Conservation (phyloP, 2,329 filamentous ascomycete species). For the Sphaerulina musiva region DNA sequence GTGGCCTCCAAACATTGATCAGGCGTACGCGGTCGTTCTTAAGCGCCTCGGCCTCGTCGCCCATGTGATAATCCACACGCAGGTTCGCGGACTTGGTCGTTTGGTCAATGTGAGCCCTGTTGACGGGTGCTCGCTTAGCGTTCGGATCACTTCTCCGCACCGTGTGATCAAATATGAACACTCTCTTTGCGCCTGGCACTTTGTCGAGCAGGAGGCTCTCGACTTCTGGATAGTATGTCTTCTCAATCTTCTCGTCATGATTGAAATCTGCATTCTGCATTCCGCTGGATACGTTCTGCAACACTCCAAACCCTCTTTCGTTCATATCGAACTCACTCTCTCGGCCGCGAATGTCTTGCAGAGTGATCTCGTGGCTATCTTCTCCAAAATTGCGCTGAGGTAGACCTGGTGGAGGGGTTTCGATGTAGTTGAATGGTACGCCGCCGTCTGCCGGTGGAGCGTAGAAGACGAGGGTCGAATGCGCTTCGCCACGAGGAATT, state of each 20-base stretch:
- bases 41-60: constrained; percentile 59
- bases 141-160: constrained; percentile 60
- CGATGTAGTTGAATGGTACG: constrained; percentile 54
- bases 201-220: constrained; percentile 61
- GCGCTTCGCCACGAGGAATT: constrained; percentile 55
- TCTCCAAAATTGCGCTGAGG: constrained; percentile 60
- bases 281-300: constrained; percentile 50
- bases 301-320: constrained; percentile 65
- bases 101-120: constrained; percentile 75
- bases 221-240: constrained; percentile 78
- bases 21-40: constrained; percentile 68
- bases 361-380: constrained; percentile 46
- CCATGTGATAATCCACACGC: constrained; percentile 62
- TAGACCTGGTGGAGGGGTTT: constrained; percentile 53
- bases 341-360: constrained; percentile 67
- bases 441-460: constrained; percentile 53
- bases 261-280: constrained; percentile 51
- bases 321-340: constrained; percentile 64
- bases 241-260: constrained; percentile 62
- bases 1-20: constrained; percentile 75
- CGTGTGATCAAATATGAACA: constrained; percentile 83
- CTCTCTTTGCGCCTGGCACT: constrained; percentile 58
- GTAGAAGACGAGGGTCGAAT: constrained; percentile 61
- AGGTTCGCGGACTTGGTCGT: constrained; percentile 58
- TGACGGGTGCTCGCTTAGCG: constrained; percentile 62